Evolutionary conservation across 495 filamentous ascomycete genomes (phyloP), one percentile per base, ranked within the genome.

Genomic region (Xylaria grammica): DNA sequence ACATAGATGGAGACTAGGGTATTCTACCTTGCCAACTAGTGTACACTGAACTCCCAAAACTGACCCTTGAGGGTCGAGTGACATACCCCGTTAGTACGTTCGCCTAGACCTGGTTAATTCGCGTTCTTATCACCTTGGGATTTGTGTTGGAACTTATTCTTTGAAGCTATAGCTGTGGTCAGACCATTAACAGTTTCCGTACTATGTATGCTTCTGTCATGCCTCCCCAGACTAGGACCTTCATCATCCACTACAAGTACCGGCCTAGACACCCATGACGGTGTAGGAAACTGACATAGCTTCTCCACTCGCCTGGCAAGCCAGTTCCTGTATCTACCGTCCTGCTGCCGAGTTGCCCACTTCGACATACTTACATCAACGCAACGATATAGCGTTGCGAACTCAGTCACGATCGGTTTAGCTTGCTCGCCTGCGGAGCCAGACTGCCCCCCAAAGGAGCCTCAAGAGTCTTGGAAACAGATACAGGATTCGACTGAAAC

Each of bases 81-180:
- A 64, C 62, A 56, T 51, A 32, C 52, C 52, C 58, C 48, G 34
- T 50, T 48, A 26, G 58, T 61, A 61, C 11, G 45, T 19, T 48
- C 22, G 19, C 30, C 58, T 61, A 50, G 46, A 49, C 58, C 48
- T 51, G 44, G 44, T 61, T 51, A 38, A 52, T 50, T 61, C 58
- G 45, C 45, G 30, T 52, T 61, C 58, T 61, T 50, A 61, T 61
- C 58, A 61, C 58, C 30, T 50, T 50, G 13, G 45, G 58, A 61
- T 61, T 50, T 61, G 58, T 61, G 48, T 61, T 61, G 46, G 58
- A 60, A 61, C 58, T 64, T 50, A 51, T 51, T 58, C 29, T 58
- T 64, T 30, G 52, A 49, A 64, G 62, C 53, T 64, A 58, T 64
- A 64, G 62, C 42, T 30, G 52, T 56, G 62, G 53, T 51, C 62